These are phyloP conservation scores for Trichoderma atrobrunneum DNA, from an alignment of 2,329 filamentous ascomycete species.

Conservation along the genomic window DNA sequence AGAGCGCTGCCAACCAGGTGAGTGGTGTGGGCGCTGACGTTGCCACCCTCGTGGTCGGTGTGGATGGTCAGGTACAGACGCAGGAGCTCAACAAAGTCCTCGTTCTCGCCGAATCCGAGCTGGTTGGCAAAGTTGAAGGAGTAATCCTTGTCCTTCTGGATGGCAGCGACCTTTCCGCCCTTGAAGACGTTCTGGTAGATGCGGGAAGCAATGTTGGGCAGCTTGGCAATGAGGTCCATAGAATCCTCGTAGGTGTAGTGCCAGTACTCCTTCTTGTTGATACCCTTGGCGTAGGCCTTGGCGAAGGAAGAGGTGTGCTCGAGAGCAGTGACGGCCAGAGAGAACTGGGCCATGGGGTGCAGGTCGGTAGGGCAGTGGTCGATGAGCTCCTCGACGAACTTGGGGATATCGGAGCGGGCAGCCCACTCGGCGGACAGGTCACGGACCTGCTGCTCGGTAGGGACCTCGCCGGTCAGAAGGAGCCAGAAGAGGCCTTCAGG, in stretches of 20 bases:
- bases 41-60: conserved; percentile 99
- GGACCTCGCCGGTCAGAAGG: conserved; percentile 95
- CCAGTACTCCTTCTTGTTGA: conserved; percentile 99
- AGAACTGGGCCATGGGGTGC: conserved; percentile 99
- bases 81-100: conserved; percentile 97
- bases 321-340: conserved; percentile 92
- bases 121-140: conserved; percentile 99
- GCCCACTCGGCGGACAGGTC: conserved; percentile 98
- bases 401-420: conserved; percentile 92
- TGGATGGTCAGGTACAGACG: conserved; percentile 99
- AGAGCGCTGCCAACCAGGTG: conserved; percentile 96
- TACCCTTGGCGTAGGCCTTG: conserved; percentile 97
- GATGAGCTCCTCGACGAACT: conserved; percentile 98
- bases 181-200: conserved; percentile 99
- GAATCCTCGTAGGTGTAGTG: conserved; percentile 98
- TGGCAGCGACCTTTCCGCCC: conserved; percentile 93
- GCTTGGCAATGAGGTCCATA: conserved; percentile 99
- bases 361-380: conserved; percentile 99
- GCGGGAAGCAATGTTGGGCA: conserved; percentile 93
- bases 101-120: conserved; percentile 93
- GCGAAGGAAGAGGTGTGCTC: conserved; percentile 98
- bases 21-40: conserved; percentile 97
- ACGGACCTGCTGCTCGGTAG: conserved; percentile 95
- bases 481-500: conserved; percentile 99
- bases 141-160: conserved; percentile 99